Percentiles rank a stretch among this genome's conserved stretches.
phyloP scores from a whole-genome alignment of 139 green algal genomes.

The Deuterostichococcus epilithicus region DNA sequence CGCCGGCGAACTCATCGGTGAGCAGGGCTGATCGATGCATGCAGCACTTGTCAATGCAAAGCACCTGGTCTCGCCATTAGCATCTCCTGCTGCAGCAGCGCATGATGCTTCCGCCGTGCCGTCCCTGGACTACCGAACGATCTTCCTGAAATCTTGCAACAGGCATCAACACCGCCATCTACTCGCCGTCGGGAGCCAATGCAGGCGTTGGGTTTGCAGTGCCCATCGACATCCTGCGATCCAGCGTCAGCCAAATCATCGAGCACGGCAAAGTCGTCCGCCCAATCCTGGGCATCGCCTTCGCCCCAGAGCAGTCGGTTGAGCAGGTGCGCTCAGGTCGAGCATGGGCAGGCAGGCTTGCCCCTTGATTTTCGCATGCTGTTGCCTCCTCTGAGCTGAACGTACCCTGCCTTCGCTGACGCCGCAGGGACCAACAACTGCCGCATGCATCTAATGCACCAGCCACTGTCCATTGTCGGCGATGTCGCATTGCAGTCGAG shows the following conservation, averaged over 20 bases:
- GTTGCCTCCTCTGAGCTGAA: background rate
- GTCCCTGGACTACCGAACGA: no score
- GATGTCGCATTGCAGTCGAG: background rate
- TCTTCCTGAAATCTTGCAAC: constrained; percentile 32
- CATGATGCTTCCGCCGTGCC: background rate
- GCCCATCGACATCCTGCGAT: constrained; percentile 60
- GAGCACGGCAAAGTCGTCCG: constrained; percentile 49
- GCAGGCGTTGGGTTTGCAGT: constrained; percentile 83
- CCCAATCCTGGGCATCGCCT: constrained; percentile 86
- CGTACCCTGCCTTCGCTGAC: background rate
- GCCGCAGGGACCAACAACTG: background rate
- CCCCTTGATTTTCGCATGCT: background rate
- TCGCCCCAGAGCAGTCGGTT: constrained; percentile 76
- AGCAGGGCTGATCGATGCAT: background rate
- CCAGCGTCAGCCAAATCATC: constrained; percentile 74
- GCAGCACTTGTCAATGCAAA: background rate
- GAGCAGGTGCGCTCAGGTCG: constrained; percentile 12
- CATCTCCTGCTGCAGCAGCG: background rate
- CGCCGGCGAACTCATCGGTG: constrained; percentile 26
- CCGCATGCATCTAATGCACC: no score
- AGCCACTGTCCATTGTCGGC: background rate
- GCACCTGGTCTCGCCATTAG: background rate
- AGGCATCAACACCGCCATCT: constrained; percentile 83
- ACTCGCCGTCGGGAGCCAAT: constrained; percentile 66
- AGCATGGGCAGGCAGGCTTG: no score